phyloP scores from a whole-genome alignment of 345 rosid species.

The Eutrema japonicum region DNA sequence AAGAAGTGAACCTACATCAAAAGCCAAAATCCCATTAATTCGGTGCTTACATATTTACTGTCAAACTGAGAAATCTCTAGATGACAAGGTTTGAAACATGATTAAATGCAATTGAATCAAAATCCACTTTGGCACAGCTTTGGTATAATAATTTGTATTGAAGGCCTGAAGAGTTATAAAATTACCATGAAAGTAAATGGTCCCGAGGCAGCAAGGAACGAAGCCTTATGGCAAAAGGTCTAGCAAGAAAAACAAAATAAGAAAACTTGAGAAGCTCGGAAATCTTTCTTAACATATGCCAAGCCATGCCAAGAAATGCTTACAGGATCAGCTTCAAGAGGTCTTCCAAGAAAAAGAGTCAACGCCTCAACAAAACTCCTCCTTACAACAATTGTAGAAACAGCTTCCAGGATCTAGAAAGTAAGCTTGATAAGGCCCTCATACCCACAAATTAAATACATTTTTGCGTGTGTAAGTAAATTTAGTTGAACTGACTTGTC shows the following conservation, averaged over 20 bases:
- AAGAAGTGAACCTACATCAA: conserved; percentile 67
- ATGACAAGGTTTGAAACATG: conserved; percentile 12
- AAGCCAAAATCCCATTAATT: not conserved
- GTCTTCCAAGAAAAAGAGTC: conserved; percentile 74
- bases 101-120: not conserved
- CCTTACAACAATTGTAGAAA: conserved; percentile 63
- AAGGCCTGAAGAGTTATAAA: conserved; percentile 4
- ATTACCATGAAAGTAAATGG: conserved; percentile 77
- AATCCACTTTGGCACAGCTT: not conserved
- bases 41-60: conserved; percentile 1
- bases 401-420: conserved; percentile 71
- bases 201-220: conserved; percentile 74
- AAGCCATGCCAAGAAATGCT: conserved; percentile 35
- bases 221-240: conserved; percentile 81
- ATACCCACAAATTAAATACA: not conserved
- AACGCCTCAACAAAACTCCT: conserved; percentile 82
- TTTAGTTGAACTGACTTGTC: conserved; percentile 61
- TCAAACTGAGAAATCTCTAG: conserved; percentile 5
- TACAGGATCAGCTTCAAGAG: conserved; percentile 92
- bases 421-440: conserved; percentile 8
- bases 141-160: not conserved
- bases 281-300: not conserved
- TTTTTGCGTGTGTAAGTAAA: not conserved
- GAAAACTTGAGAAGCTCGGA: conserved; percentile 17
- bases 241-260: conserved; percentile 45